Evolutionary conservation across 2,329 filamentous ascomycete genomes (phyloP), one percentile per base, ranked within the genome.

Genomic region (Sporothrix brasiliensis): DNA sequence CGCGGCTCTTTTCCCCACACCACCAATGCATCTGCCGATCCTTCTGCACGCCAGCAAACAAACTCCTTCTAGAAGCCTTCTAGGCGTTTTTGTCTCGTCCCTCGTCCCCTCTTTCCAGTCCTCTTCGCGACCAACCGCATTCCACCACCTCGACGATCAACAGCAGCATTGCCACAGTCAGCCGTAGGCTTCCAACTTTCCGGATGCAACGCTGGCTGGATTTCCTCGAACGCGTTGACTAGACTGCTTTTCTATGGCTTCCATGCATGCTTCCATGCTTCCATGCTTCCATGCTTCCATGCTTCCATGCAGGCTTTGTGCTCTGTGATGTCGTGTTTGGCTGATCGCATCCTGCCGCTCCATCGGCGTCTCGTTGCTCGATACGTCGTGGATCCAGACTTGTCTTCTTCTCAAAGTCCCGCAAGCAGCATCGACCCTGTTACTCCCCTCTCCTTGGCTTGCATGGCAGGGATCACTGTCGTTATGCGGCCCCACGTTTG

Each of bases 31-130:
- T 14, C 24, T 7, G 30, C 24, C 24, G 3, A 21, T 58, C 44
- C 34, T 44, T n/a, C 9, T 24, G 11, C 68, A 53, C n/a, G 56
- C 61, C n/a, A 68, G n/a, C 14, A 69, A 63, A 60, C 68, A 72
- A 71, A 47, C 67, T 69, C 61, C 70, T 73, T 73, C 72, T 71
- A 73, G 69, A 73, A 70, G 24, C 41, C 67, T 73, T 73, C 72
- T 70, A 71, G 69, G 52, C 65, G 49, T 52, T 44, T 69, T 53
- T 49, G 21, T 52, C 39, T 5, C 24, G n/a, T 21, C 27, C 27
- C 41, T 21, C 27, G 27, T 21, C 44, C 47, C 34, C 56, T 52
- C 21, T 24, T 24, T 9, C 41, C 41, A 30, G 41, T 16, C 11
- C 41, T 44, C 14, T 7, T 44, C 41, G 41, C 41, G 34, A 34